These are phyloP conservation scores for Lepidopterella palustris DNA, from an alignment of 495 filamentous ascomycete species.

Conservation along the genomic window DNA sequence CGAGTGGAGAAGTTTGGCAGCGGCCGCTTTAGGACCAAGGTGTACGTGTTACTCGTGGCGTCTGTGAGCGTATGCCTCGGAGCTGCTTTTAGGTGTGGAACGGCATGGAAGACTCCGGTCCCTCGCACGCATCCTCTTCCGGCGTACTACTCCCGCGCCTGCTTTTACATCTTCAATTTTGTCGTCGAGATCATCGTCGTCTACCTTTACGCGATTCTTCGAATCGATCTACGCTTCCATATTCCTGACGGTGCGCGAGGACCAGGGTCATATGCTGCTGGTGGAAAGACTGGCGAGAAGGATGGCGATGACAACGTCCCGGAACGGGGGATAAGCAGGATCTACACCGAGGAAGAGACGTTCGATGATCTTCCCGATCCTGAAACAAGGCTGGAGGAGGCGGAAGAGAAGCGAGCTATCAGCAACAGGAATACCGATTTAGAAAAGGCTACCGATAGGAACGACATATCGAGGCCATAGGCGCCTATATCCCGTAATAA, in stretches of 20 bases:
- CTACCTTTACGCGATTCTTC: conserved; percentile 28
- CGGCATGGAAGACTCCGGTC: conserved; percentile 46
- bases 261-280: conserved; percentile 19
- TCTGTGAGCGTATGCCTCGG: conserved; percentile 57
- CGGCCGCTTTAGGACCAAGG: conserved; percentile 60
- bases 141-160: conserved; percentile 61
- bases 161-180: conserved; percentile 46
- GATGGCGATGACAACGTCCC: neutral
- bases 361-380: conserved; percentile 6
- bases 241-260: conserved; percentile 37
- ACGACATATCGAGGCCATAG: no score
- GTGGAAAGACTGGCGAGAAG: neutral
- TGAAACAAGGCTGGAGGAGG: neutral
- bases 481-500: no score
- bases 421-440: neutral
- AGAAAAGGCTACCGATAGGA: no score
- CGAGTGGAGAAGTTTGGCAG: conserved; percentile 62
- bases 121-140: conserved; percentile 49
- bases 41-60: conserved; percentile 52
- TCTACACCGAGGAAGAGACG: conserved; percentile 9
- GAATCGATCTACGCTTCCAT: conserved; percentile 35
- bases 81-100: conserved; percentile 61
- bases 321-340: neutral
- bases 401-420: neutral
- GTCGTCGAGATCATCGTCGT: conserved; percentile 35